Percentiles rank a stretch among this genome's conserved stretches.
Conservation (phyloP, 2,329 filamentous ascomycete species). For the Claviceps sp. region DNA sequence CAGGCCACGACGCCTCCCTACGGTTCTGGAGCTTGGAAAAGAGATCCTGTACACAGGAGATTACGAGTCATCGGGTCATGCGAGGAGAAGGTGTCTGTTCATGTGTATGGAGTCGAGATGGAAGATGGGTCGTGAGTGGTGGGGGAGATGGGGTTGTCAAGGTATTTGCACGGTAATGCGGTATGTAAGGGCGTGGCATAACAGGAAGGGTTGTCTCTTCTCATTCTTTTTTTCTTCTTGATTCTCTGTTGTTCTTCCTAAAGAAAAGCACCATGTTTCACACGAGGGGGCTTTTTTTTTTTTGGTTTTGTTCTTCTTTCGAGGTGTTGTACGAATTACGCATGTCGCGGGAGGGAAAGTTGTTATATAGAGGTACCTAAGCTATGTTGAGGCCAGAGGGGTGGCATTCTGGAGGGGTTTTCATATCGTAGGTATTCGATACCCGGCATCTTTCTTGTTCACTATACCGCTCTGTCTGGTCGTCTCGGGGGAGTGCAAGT, state of each 20-base stretch:
- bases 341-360: conserved; percentile 5
- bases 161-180: conserved; percentile 53
- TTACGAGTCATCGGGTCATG: conserved; percentile 87
- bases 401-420: conserved; percentile 9
- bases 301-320: not conserved
- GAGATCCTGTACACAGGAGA: conserved; percentile 86
- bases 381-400: conserved; percentile 1
- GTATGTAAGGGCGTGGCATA: not conserved
- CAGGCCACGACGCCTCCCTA: conserved; percentile 87
- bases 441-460: conserved; percentile 14
- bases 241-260: no score
- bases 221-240: not conserved
- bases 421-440: conserved; percentile 20
- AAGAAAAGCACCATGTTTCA: no score
- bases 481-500: no score
- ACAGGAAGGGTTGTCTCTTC: not conserved
- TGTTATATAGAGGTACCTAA: not conserved
- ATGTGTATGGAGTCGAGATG: conserved; percentile 92
- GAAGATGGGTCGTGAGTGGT: conserved; percentile 84
- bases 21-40: conserved; percentile 98
- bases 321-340: conserved; percentile 2
- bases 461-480: no score
- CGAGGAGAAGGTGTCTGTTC: conserved; percentile 88
- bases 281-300: not conserved
- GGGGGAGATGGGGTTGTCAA: conserved; percentile 95